Evolutionary conservation across 2,329 filamentous ascomycete species (phyloP), one percentile per base, ranked within the genome.

Genomic region (Stenocarpella maydis): DNA sequence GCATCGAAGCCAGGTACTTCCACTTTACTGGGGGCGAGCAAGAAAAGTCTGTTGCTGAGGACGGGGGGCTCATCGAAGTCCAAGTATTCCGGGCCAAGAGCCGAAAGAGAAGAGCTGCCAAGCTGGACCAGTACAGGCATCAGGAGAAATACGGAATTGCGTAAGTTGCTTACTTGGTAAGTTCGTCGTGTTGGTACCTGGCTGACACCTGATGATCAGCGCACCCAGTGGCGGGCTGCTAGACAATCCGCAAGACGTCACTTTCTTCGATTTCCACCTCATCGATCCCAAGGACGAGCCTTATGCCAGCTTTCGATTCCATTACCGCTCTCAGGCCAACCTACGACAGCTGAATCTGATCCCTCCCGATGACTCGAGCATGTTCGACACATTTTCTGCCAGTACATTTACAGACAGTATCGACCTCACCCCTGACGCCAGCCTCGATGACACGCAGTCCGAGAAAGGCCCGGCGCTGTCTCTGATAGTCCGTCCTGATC

Each of bases 51-150:
- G 78, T 82, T 3, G 85, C 84, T 10, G 81, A 84, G 58, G 84
- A 89, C 73, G 87, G 87, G 14, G 87, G 87, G 1, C 74, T 87
- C 2, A 86, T 90, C 58, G 85, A 88, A 71, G 76, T 89, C 3
- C 81, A 82, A 43, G 82, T 83, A 12, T 88, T 87, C 73, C 82
- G 87, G 28, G 85, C 86, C n/a, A 82, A 78, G 67, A 82, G 82
- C 7, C 81, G 85, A 49, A 81, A 77, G 67, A 78, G 82, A 70
- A 80, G 80, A 54, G 79, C 82, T 5, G 81, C 82, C 14, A 78
- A 77, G 19, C 74, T 86, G 28, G 75, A 79, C 14, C 75, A 78
- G n/a, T 86, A 84, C 71, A 82, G 82, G 53, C 77, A 77, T 47
- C 84, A 86, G 69, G 81, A 85, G 21, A 76, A 78, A 10, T 88